Percentiles rank a stretch among this genome's conserved stretches.
These are phyloP conservation scores for Coemansia sp. DNA, from an alignment of 192 early-diverging fungal species.

Conservation along the genomic window DNA sequence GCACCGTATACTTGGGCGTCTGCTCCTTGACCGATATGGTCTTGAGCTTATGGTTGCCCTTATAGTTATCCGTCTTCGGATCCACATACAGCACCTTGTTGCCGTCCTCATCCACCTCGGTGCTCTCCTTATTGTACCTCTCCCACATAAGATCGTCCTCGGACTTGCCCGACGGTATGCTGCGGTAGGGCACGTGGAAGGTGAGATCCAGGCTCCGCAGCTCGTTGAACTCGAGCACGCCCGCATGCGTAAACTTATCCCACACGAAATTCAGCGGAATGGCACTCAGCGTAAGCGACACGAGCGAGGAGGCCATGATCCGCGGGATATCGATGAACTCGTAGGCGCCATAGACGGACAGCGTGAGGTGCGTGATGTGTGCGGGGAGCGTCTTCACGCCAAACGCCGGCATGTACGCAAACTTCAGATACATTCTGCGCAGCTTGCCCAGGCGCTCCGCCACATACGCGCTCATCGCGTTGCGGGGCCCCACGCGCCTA, in stretches of 20 bases:
- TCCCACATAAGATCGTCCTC: slow-evolving; percentile 40
- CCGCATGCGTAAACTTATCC: slow-evolving; percentile 28
- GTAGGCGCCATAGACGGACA: slow-evolving; percentile 24
- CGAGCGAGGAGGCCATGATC: slow-evolving; percentile 23
- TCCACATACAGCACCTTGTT: not conserved
- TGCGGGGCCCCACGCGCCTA: slow-evolving; percentile 23
- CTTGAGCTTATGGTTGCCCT: slow-evolving; percentile 25
- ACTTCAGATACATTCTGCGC: slow-evolving; percentile 15
- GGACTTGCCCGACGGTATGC: slow-evolving; percentile 28
- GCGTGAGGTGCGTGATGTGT: slow-evolving; percentile 37
- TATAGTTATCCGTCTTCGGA: slow-evolving; percentile 4
- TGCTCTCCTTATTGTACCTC: slow-evolving; percentile 15
- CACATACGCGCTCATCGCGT: slow-evolving; percentile 30
- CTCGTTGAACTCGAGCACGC: slow-evolving; percentile 19
- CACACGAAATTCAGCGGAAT: slow-evolving; percentile 39
- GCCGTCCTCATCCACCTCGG: not conserved
- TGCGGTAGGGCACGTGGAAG: slow-evolving; percentile 39
- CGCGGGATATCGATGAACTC: slow-evolving; percentile 39
- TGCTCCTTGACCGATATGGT: slow-evolving; percentile 36
- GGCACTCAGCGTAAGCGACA: slow-evolving; percentile 23
- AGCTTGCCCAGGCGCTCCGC: slow-evolving; percentile 13
- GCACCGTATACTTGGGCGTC: slow-evolving; percentile 28
- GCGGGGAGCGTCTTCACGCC: slow-evolving; percentile 35
- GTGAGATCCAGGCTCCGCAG: slow-evolving; percentile 19
- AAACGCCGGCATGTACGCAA: slow-evolving; percentile 36